Evolutionary conservation across 1,284 basidiomycete genomes (phyloP).

Genomic region (Ustilago nuda): DNA sequence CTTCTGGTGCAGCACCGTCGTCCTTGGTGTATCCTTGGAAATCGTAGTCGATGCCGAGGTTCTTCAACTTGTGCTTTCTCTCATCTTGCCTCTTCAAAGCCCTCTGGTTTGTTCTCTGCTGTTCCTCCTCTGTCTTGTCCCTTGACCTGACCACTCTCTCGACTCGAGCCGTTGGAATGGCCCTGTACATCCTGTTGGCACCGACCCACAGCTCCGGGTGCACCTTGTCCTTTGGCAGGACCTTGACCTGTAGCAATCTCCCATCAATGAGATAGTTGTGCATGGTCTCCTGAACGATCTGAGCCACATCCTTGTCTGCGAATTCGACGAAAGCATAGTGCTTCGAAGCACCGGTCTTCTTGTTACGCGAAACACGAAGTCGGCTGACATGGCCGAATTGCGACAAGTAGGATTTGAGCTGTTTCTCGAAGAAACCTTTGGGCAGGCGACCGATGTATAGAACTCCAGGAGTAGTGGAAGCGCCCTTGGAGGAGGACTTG

Average conservation of each 20-base stretch:
- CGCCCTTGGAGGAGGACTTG: slow-evolving; percentile 27
- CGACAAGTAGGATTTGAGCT: slow-evolving; percentile 90
- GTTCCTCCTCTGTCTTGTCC: slow-evolving; percentile 79
- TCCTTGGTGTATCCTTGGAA: slow-evolving; percentile 74
- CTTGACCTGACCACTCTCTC: slow-evolving; percentile 79
- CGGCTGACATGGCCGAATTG: slow-evolving; percentile 94
- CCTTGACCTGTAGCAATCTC: slow-evolving; percentile 85
- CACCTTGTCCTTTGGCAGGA: slow-evolving; percentile 82
- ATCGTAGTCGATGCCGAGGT: slow-evolving; percentile 88
- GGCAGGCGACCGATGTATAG: slow-evolving; percentile 91
- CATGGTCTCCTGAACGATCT: slow-evolving; percentile 98
- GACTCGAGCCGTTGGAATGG: slow-evolving; percentile 80
- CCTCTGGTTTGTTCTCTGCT: slow-evolving; percentile 77
- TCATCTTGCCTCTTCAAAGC: slow-evolving; percentile 82
- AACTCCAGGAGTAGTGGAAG: slow-evolving; percentile 75
- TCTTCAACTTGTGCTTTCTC: slow-evolving; percentile 82
- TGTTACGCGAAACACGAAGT: slow-evolving; percentile 89
- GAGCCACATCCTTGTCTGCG: slow-evolving; percentile 84
- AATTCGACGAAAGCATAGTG: slow-evolving; percentile 99
- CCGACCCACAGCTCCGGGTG: slow-evolving; percentile 96
- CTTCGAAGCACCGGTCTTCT: slow-evolving; percentile 94
- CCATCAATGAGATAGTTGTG: slow-evolving; percentile 97
- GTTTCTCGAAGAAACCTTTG: slow-evolving; percentile 95
- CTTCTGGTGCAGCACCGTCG: not conserved
- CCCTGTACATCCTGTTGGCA: slow-evolving; percentile 90